Evolutionary conservation across 2,329 filamentous ascomycete genomes (phyloP).

Genomic region (Coniochaeta sp.): DNA sequence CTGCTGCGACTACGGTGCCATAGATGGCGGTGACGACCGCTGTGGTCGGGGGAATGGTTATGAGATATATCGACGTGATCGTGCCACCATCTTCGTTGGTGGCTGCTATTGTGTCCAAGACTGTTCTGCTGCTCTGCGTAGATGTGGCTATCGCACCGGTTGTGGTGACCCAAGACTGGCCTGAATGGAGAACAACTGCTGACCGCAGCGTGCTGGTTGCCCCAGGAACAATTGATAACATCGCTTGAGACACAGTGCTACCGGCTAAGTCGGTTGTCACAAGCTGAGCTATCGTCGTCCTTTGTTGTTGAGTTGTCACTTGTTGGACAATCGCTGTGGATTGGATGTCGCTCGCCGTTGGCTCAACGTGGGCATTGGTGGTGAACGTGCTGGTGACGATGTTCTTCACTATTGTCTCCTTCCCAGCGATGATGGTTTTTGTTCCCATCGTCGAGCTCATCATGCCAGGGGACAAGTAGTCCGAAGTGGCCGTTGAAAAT

Average conservation of each 20-base stretch:
- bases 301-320: background rate
- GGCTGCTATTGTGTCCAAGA: background rate
- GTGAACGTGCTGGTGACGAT: background rate
- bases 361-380: background rate
- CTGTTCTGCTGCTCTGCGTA: background rate
- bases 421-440: background rate
- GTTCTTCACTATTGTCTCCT: background rate
- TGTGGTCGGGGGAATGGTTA: background rate
- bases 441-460: background rate
- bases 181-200: background rate
- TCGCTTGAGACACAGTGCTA: background rate
- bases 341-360: background rate
- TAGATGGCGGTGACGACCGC: background rate
- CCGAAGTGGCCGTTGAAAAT: background rate
- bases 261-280: background rate
- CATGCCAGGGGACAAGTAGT: background rate
- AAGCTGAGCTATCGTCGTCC: background rate
- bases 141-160: background rate
- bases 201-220: background rate
- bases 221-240: background rate
- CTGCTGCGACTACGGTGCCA: background rate
- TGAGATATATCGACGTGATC: background rate
- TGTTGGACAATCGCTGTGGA: background rate
- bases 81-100: background rate
- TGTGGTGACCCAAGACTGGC: background rate